phyloP scores from a whole-genome alignment of 78 protist species.

The Speleostelium caveatum region DNA sequence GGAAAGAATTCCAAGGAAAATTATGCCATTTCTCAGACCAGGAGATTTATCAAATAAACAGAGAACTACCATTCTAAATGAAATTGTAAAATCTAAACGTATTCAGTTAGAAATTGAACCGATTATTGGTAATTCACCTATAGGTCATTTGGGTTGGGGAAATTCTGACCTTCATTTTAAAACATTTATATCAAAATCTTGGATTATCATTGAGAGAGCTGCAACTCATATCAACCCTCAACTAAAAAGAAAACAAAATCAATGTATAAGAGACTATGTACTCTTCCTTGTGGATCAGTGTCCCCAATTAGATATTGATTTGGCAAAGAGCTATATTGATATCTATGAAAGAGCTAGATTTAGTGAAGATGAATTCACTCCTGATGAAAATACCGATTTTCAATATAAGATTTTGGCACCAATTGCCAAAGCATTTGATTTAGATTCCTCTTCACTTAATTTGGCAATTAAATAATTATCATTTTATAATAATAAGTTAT shows the following conservation, averaged over 20 bases:
- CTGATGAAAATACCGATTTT: conserved; percentile 63
- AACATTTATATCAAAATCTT: conserved; percentile 75
- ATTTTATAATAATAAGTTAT: too few species aligned
- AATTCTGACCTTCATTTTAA: conserved; percentile 75
- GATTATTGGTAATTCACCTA: conserved; percentile 15
- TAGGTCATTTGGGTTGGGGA: conserved; percentile 85
- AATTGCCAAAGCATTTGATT: neutral
- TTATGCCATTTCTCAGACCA: conserved; percentile 84
- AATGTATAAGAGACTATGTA: conserved; percentile 65
- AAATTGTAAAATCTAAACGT: conserved; percentile 72
- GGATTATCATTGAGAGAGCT: conserved; percentile 58
- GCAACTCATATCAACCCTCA: conserved; percentile 53
- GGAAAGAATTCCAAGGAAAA: conserved; percentile 78
- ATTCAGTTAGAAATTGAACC: conserved; percentile 46
- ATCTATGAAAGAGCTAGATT: conserved; percentile 83
- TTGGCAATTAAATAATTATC: neutral
- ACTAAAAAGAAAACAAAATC: conserved; percentile 21
- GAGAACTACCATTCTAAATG: conserved; percentile 75
- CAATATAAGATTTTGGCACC: neutral
- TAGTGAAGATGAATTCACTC: conserved; percentile 61
- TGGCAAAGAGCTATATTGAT: conserved; percentile 43
- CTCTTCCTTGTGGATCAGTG: conserved; percentile 30
- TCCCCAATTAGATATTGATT: conserved; percentile 19
- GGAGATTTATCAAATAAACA: conserved; percentile 82
- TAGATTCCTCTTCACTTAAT: neutral